Conservation (phyloP, 2,329 filamentous ascomycete species). For the Ustulina deusta region DNA sequence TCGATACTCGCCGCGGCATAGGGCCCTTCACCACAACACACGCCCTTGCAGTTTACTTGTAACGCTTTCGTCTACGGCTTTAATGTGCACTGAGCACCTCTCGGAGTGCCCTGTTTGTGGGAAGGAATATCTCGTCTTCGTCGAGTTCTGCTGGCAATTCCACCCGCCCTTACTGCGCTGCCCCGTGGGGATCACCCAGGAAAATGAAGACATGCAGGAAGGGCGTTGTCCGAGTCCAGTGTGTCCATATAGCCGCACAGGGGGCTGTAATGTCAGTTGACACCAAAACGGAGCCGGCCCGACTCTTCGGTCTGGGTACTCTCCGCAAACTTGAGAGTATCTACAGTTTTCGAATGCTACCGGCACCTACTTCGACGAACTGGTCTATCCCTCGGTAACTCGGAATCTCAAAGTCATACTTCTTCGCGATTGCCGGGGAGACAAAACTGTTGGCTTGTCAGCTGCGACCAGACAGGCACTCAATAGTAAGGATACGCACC, state of each 20-base stretch:
- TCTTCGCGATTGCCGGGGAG: slow-evolving; percentile 79
- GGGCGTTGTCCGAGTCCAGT: slow-evolving; percentile 69
- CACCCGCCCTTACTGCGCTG: slow-evolving; percentile 63
- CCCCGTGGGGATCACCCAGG: slow-evolving; percentile 57
- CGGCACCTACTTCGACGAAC: slow-evolving; percentile 77
- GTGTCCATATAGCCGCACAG: slow-evolving; percentile 68
- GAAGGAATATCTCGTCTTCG: slow-evolving; percentile 69
- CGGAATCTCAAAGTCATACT: slow-evolving; percentile 87
- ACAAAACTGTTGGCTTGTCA: slow-evolving; percentile 73
- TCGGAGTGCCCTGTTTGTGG: slow-evolving; percentile 70
- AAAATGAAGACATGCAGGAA: slow-evolving; percentile 62
- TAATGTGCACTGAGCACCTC: slow-evolving; percentile 71
- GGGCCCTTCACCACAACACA: slow-evolving; percentile 42
- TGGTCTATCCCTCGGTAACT: slow-evolving; percentile 89
- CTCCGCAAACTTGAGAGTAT: slow-evolving; percentile 8
- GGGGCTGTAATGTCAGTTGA: slow-evolving; percentile 68
- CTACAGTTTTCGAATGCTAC: slow-evolving; percentile 65
- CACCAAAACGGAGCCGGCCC: slow-evolving; percentile 16
- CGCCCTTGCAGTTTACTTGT: slow-evolving; percentile 33
- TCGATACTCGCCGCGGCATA: slow-evolving; percentile 43
- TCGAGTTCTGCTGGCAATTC: slow-evolving; percentile 66
- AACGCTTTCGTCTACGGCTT: slow-evolving; percentile 50
- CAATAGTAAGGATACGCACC: slow-evolving; percentile 62
- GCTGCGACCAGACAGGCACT: slow-evolving; percentile 21
- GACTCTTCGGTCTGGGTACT: background rate